A percentile compares a stretch with the other conserved stretches of the same genome.
phyloP scores from a whole-genome alignment of 305 asterid species.

The Fraxinus xanthoxyloides region DNA sequence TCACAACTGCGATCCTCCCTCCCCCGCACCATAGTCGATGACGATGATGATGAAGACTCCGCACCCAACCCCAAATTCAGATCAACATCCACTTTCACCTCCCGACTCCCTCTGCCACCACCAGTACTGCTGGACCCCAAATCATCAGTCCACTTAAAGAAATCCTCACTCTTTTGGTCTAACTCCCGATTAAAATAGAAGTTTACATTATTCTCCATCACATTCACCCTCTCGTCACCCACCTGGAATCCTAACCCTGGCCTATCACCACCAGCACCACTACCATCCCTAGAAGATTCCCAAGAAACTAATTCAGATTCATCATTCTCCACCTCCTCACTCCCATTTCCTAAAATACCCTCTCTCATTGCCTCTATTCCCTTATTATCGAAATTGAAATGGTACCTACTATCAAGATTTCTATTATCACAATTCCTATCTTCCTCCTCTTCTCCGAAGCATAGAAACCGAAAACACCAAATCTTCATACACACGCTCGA shows the following conservation, averaged over 20 bases:
- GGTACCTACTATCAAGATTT: conserved; percentile 7
- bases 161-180: conserved; percentile 26
- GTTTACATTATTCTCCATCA: conserved; percentile 23
- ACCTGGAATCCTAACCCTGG: conserved; percentile 25
- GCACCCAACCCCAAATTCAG: conserved; percentile 68
- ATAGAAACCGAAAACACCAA: conserved; percentile 61
- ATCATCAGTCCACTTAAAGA: conserved; percentile 29
- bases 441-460: conserved; percentile 51
- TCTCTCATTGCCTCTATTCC: conserved; percentile 37
- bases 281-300: conserved; percentile 23
- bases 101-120: conserved; percentile 42
- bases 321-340: conserved; percentile 51
- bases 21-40: conserved; percentile 31
- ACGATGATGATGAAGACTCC: conserved; percentile 64
- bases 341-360: conserved; percentile 42
- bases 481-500: conserved; percentile 42
- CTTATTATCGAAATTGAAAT: conserved; percentile 14
- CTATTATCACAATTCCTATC: conserved; percentile 1
- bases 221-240: conserved; percentile 24
- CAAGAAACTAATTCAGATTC: conserved; percentile 45
- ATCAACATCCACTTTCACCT: conserved; percentile 44
- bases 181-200: conserved; percentile 24
- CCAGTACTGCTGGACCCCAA: conserved; percentile 29
- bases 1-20: conserved; percentile 47
- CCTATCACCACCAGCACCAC: background rate